Evolutionary conservation across 805 yeast species (phyloP).

Genomic region (Suhomyces canberraensis): DNA sequence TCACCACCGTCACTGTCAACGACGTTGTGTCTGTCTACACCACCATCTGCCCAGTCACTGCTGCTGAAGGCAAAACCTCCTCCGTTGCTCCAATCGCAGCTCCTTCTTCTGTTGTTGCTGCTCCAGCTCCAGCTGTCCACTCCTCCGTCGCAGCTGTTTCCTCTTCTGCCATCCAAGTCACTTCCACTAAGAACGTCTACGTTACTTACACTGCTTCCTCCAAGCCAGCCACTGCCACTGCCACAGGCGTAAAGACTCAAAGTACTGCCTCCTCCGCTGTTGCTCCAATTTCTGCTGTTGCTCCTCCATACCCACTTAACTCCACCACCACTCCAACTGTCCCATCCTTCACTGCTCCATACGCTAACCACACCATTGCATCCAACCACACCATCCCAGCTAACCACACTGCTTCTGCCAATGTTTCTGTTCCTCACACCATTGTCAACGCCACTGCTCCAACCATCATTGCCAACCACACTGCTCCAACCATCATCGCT

Average conservation of each 20-base stretch:
- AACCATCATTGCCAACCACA: constrained; percentile 4
- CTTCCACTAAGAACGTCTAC: constrained; percentile 1
- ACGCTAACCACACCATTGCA: background rate
- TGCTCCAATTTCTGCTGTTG: constrained; percentile 4
- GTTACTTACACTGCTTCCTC: constrained; percentile 1
- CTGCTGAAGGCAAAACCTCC: constrained; percentile 6
- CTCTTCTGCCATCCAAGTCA: background rate
- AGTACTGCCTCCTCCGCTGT: no score
- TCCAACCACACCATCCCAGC: constrained; percentile 7
- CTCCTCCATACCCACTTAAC: constrained; percentile 5
- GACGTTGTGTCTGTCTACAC: constrained; percentile 13
- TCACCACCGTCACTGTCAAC: constrained; percentile 15
- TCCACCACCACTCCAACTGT: constrained; percentile 8
- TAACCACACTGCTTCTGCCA: constrained; percentile 8
- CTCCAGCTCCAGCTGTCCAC: constrained; percentile 4
- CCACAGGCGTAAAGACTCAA: constrained; percentile 10
- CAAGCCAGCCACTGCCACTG: constrained; percentile 6
- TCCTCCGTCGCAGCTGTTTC: constrained; percentile 3
- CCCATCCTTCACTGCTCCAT: constrained; percentile 10
- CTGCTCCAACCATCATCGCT: constrained; percentile 11
- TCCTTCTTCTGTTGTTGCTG: constrained; percentile 5
- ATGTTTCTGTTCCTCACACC: no score
- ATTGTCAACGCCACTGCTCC: constrained; percentile 4
- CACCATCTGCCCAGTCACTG: constrained; percentile 13
- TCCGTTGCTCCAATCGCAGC: constrained; percentile 5